Evolutionary conservation across 805 yeast genomes (phyloP).

Genomic region (Yamadazyma olivae): DNA sequence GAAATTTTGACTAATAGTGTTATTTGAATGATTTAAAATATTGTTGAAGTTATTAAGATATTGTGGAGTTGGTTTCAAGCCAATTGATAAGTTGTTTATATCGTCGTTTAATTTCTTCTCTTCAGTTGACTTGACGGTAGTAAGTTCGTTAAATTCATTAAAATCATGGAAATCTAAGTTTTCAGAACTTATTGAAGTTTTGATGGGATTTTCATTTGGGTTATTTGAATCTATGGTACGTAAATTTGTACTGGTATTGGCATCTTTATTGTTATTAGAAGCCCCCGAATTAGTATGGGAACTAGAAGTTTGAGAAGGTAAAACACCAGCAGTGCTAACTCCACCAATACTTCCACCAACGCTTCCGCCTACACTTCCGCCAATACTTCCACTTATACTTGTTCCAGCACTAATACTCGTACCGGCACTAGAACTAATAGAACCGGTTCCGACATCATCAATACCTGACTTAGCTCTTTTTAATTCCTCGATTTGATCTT

Average conservation of each 20-base stretch:
- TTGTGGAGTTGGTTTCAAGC: slow-evolving; percentile 2
- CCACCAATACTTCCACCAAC: background rate
- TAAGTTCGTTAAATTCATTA: background rate
- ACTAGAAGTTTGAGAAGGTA: background rate
- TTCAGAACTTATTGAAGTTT: background rate
- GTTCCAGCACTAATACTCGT: background rate
- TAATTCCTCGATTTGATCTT: slow-evolving; percentile 28
- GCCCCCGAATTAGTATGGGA: background rate
- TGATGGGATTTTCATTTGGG: background rate
- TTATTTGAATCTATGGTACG: background rate
- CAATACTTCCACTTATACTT: background rate
- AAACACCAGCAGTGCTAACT: background rate
- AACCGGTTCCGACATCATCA: background rate
- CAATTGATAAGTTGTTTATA: slow-evolving; percentile 7
- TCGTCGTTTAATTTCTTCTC: slow-evolving; percentile 9
- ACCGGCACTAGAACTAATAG: background rate
- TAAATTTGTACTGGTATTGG: too few species aligned
- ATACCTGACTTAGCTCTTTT: slow-evolving; percentile 18
- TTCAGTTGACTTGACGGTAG: background rate
- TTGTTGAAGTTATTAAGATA: slow-evolving; percentile 9
- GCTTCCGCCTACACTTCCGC: too few species aligned
- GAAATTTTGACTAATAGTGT: slow-evolving; percentile 24
- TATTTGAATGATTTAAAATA: slow-evolving; percentile 10
- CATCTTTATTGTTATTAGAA: background rate
- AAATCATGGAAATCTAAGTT: background rate